Base-by-base conservation (phyloP, 2,329 filamentous ascomycete species). In the Lomentospora prolificans region DNA sequence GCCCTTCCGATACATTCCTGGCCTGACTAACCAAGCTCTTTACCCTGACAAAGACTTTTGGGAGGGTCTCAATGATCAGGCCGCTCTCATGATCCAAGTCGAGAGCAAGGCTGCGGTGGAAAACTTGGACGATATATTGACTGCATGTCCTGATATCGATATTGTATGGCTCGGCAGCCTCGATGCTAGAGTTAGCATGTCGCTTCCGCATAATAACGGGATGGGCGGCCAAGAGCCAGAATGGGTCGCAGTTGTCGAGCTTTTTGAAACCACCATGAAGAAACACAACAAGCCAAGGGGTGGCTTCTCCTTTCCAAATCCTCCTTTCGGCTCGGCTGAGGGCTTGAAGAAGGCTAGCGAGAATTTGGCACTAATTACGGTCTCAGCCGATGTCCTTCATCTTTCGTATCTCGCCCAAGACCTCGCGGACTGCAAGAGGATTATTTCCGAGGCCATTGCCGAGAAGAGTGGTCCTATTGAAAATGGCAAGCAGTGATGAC, bases 61-160 rank as follows among this genome's bases (percentile, higher is more conserved):
- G 57, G 62, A 69, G 58, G 71, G 69, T 58, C 53, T 74, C 28
- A 77, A 77, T 62, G 61, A 72, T 53, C 74, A 76, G 62, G 73
- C 75, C 1, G 74, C 75, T 50, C 63, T 77, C 57, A 71, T 76
- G 65, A 73, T 77, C 51, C 75, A 77, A 61, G 72, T 77, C 39
- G 75, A 77, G 62, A 33, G 24, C 28, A 22, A 39, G 24, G 6
- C 31, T 63, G 74, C 67, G 46, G 65, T 76, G 57, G 62, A 72
- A 54, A 76, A 77, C 61, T 71, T 77, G n/a, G 74, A 77, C 58
- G 72, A 66, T 39, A 76, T 77, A 56, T 67, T 78, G 28, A 75
- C 72, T 12, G 71, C 69, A 57, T 67, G 68, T 25, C 71, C 72
- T 1, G 70, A 75, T 41, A 74, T 77, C 28, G 75, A 77, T 60